phyloP scores from a whole-genome alignment of 208 protist genomes.

The Porcisia deanei region DNA sequence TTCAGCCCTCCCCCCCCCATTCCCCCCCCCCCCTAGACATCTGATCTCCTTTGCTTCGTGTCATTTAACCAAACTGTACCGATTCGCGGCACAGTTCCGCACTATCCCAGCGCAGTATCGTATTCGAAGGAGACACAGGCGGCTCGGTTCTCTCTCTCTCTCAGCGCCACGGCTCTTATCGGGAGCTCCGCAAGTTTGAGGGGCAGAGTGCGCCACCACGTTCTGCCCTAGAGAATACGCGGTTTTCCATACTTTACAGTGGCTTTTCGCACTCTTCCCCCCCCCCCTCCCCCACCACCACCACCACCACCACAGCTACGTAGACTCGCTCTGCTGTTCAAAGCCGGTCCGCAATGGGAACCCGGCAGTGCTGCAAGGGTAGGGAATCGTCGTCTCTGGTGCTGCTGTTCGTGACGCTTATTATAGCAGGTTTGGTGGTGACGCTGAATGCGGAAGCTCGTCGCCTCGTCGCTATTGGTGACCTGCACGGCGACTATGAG shows the following conservation, averaged over 20 bases:
- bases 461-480: constrained; percentile 76
- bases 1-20: background rate
- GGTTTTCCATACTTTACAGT: background rate
- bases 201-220: background rate
- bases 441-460: constrained; percentile 33
- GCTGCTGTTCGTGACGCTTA: background rate
- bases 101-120: background rate
- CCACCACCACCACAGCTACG: background rate
- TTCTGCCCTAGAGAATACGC: background rate
- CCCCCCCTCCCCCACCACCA: background rate
- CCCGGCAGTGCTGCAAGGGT: background rate
- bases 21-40: background rate
- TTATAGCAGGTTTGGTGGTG: constrained; percentile 9
- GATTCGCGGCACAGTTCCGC: background rate
- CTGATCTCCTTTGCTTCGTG: too few species aligned
- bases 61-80: background rate
- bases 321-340: background rate
- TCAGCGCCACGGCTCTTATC: background rate
- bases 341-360: background rate
- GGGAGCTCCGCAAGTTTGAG: background rate
- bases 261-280: background rate
- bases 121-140: background rate
- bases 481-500: constrained; percentile 90
- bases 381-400: background rate
- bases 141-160: background rate